phyloP scores from a whole-genome alignment of 257 asterid species.

The Dorcoceras hygrometricum region DNA sequence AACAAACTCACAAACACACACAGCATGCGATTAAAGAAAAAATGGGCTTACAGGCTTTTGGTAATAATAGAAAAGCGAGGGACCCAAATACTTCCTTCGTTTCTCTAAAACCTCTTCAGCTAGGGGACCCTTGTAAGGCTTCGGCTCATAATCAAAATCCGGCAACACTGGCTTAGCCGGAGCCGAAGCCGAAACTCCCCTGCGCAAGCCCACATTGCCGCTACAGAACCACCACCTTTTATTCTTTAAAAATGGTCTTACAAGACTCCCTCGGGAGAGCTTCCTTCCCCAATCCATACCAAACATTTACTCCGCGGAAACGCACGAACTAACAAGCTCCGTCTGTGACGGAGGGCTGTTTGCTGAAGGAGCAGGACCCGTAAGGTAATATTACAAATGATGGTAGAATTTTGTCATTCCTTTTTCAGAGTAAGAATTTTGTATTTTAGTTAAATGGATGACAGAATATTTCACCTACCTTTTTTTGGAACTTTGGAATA shows the following conservation, averaged over 20 bases:
- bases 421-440: no score
- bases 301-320: not conserved
- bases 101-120: slow-evolving; percentile 76
- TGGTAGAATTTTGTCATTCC: no score
- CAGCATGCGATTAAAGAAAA: not conserved
- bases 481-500: no score
- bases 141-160: slow-evolving; percentile 65
- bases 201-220: slow-evolving; percentile 23
- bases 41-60: slow-evolving; percentile 69
- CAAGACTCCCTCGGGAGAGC: slow-evolving; percentile 25
- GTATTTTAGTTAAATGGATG: no score
- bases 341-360: not conserved
- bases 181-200: slow-evolving; percentile 37
- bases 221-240: slow-evolving; percentile 26
- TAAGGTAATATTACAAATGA: no score
- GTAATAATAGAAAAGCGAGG: slow-evolving; percentile 80
- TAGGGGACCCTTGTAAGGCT: slow-evolving; percentile 69
- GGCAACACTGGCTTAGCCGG: slow-evolving; percentile 66
- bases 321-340: not conserved
- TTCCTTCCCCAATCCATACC: slow-evolving; percentile 38
- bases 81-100: slow-evolving; percentile 74
- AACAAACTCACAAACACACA: not conserved
- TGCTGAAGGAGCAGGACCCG: no score
- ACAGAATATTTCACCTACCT: no score
- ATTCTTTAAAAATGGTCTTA: slow-evolving; percentile 17